A percentile compares a stretch with the other conserved stretches of the same genome.
Conservation (phyloP, 352 stramenopile genomes). For the Pythium brachiatum region DNA sequence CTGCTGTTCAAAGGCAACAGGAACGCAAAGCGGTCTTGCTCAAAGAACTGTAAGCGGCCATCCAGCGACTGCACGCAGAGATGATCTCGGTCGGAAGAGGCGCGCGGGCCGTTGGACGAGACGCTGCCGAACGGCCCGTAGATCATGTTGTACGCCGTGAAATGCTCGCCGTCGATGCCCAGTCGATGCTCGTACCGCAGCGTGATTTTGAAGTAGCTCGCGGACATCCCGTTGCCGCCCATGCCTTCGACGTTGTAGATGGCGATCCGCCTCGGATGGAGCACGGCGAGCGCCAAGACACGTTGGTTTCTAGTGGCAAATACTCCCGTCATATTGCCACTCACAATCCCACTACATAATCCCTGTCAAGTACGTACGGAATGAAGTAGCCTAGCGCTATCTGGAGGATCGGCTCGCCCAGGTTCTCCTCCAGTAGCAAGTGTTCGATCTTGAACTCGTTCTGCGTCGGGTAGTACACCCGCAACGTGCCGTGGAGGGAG, state of each 20-base stretch:
- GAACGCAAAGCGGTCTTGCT: conserved; percentile 89
- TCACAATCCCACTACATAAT: background rate
- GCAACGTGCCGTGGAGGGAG: conserved; percentile 81
- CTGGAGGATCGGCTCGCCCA: conserved; percentile 86
- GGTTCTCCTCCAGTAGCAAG: conserved; percentile 83
- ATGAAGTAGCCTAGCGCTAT: conserved; percentile 83
- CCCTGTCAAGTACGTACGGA: conserved; percentile 54
- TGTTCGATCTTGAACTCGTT: conserved; percentile 88
- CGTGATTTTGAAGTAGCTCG: conserved; percentile 83
- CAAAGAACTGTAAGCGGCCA: conserved; percentile 89
- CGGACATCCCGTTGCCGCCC: conserved; percentile 66
- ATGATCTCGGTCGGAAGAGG: conserved; percentile 54
- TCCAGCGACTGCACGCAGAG: conserved; percentile 91
- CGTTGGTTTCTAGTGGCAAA: conserved; percentile 43
- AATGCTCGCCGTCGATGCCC: conserved; percentile 86
- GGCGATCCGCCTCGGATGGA: conserved; percentile 75
- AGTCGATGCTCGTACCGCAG: conserved; percentile 85
- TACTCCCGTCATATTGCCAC: background rate
- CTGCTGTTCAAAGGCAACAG: conserved; percentile 77
- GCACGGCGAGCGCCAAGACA: conserved; percentile 72
- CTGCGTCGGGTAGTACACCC: conserved; percentile 79
- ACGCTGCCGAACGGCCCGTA: conserved; percentile 68
- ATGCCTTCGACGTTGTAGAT: conserved; percentile 83
- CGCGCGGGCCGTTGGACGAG: conserved; percentile 1
- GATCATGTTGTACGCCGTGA: conserved; percentile 91